A percentile compares a stretch with the other conserved stretches of the same genome.
Conservation (phyloP, 2,329 filamentous ascomycete species). For the Leptographium lundbergii region DNA sequence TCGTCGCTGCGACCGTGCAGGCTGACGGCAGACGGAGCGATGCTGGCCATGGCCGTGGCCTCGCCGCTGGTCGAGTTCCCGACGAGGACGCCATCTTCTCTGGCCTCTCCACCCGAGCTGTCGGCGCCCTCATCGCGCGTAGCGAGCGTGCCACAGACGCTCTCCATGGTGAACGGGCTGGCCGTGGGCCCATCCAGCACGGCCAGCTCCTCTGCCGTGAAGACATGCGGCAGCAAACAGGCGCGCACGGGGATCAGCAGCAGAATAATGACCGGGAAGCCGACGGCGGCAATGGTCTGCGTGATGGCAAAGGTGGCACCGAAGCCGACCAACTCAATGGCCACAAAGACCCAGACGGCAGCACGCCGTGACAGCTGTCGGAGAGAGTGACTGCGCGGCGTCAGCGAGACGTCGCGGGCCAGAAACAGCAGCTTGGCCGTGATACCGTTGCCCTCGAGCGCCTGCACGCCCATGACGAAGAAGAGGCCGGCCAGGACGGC, state of each 20-base stretch:
- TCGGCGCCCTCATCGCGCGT: conserved; percentile 19
- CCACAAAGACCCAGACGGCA: conserved; percentile 61
- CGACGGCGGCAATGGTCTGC: conserved; percentile 68
- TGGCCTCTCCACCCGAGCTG: background rate
- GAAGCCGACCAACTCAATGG: conserved; percentile 56
- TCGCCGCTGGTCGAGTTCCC: background rate
- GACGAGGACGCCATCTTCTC: background rate
- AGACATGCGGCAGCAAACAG: conserved; percentile 48
- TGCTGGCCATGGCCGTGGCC: background rate
- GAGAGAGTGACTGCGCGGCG: conserved; percentile 44
- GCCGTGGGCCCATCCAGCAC: conserved; percentile 62
- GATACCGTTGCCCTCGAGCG: conserved; percentile 64
- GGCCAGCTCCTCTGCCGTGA: conserved; percentile 46
- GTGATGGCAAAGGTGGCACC: conserved; percentile 73
- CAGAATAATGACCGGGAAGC: conserved; percentile 65
- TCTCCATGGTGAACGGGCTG: conserved; percentile 64
- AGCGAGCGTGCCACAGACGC: conserved; percentile 46
- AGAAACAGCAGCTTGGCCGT: conserved; percentile 64
- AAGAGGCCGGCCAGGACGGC: conserved; percentile 70
- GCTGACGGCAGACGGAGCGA: no score
- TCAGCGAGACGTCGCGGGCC: conserved; percentile 50
- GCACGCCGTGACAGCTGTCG: conserved; percentile 44
- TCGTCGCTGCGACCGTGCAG: background rate
- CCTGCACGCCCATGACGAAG: conserved; percentile 75
- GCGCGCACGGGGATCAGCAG: conserved; percentile 54